Conservation (phyloP, 371 early-diverging fungal genomes). For the Lichtheimia hyalospora region DNA sequence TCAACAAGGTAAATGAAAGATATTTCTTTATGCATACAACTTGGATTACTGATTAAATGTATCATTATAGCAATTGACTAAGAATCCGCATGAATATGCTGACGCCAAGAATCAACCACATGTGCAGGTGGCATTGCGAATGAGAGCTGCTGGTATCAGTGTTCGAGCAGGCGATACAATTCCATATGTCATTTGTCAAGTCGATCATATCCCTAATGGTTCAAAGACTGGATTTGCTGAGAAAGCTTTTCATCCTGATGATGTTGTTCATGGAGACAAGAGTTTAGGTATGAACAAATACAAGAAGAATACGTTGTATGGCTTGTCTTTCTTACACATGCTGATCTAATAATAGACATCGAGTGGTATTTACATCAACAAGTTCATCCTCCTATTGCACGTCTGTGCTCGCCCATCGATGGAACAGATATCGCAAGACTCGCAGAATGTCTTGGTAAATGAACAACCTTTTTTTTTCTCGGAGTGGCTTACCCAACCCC, state of each 20-base stretch:
- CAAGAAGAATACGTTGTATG: not conserved
- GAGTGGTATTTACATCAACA: conserved; percentile 98
- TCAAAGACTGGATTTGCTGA: conserved; percentile 64
- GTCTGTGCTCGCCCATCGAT: conserved; percentile 88
- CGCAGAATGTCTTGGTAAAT: conserved; percentile 82
- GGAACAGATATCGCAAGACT: conserved; percentile 80
- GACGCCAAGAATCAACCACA: conserved; percentile 94
- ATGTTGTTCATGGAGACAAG: conserved; percentile 64
- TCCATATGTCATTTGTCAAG: conserved; percentile 93
- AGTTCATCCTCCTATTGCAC: conserved; percentile 93
- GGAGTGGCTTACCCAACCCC: not conserved
- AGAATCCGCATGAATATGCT: conserved; percentile 91
- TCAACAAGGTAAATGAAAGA: conserved; percentile 75
- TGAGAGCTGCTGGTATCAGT: conserved; percentile 72
- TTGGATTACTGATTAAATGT: not conserved
- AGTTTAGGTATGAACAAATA: conserved; percentile 49
- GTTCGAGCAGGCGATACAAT: conserved; percentile 92
- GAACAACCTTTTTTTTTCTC: not conserved
- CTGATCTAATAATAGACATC: conserved; percentile 56
- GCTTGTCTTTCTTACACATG: conserved; percentile 14
- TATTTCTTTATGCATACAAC: not conserved
- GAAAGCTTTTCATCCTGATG: conserved; percentile 91
- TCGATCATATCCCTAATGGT: conserved; percentile 39
- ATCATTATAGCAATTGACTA: conserved; percentile 73
- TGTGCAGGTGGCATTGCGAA: conserved; percentile 92